These are phyloP conservation scores for Fusarium metavorans DNA, from an alignment of 2,329 filamentous ascomycete genomes.

Conservation along the genomic window DNA sequence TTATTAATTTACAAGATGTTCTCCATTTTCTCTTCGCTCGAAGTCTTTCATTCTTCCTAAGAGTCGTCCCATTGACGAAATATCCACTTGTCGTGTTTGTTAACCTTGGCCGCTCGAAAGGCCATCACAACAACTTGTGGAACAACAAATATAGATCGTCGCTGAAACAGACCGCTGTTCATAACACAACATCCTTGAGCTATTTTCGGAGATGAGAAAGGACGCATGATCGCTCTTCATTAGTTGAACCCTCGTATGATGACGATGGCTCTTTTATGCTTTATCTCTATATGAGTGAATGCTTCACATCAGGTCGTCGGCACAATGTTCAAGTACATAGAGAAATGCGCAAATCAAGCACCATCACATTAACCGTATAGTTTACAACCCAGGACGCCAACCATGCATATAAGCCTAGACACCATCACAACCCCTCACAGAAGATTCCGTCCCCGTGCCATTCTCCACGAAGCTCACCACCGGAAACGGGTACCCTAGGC, in stretches of 20 bases:
- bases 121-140: not conserved
- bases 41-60: not conserved
- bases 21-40: too few species aligned
- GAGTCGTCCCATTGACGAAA: too few species aligned
- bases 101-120: not conserved
- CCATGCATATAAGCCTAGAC: slow-evolving; percentile 40
- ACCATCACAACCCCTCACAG: slow-evolving; percentile 1
- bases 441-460: slow-evolving; percentile 4
- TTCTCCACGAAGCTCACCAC: not conserved
- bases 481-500: slow-evolving; percentile 21
- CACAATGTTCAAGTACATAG: not conserved
- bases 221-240: not conserved
- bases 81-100: not conserved
- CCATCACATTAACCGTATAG: slow-evolving; percentile 40
- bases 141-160: slow-evolving; percentile 1
- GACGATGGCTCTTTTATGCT: not conserved
- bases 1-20: too few species aligned
- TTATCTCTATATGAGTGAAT: not conserved
- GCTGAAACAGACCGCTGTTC: not conserved
- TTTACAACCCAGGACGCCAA: slow-evolving; percentile 45
- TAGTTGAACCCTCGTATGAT: not conserved
- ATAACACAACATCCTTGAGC: not conserved
- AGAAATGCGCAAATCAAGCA: slow-evolving; percentile 25
- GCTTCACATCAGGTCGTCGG: not conserved
- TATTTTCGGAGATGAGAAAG: not conserved